Base-by-base conservation (phyloP, 2,329 filamentous ascomycete genomes). In the Paradendryphiella salina region DNA sequence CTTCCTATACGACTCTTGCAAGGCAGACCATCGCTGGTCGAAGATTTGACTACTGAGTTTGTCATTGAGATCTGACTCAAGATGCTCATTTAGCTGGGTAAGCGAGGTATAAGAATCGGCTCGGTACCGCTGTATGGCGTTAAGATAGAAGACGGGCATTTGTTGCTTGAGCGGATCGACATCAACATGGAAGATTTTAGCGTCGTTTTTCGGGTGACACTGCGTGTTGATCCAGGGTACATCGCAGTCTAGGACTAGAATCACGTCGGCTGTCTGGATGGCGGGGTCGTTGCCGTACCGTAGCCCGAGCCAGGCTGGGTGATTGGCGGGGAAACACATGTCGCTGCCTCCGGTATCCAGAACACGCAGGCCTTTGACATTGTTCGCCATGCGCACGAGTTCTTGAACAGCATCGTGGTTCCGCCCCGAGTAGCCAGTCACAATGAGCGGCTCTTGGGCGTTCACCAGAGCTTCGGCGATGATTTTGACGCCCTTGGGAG, bases 211-310 rank as follows among this genome's bases (percentile, higher is more conserved):
- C 0, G 85, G 85, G 37, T 80, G 79, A 73, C 82, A 85, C 54
- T 85, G 84, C 0, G 90, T 94, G n/a, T 87, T 85, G 47, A 96
- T 91, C 90, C 91, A 96, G 0, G 92, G 92, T 0, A 96, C 90
- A 66, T 96, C 92, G 57, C 90, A 95, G 72, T 96, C 88, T 18
- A 96, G 68, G 2, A 96, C 86, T 1, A 96, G 60, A 52, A 96
- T 95, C 9, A 90, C 83, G 69, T 96, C 93, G 0, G 92, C 90
- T 0, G 84, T 84, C 51, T 80, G 82, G 67, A 96, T 89, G 34
- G 80, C 79, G 1, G 89, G 84, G 43, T 96, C 88, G 2, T 82
- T 79, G 3, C 90, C 90, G 62, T 86, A 95, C 35, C 85, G 81
- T 43, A 94, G 71, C 2, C 92, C 76, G 2, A 80, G 71, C 77